Evolutionary conservation across 129 eudicot genomes (phyloP).

Genomic region (Saposhnikovia divaricata): DNA sequence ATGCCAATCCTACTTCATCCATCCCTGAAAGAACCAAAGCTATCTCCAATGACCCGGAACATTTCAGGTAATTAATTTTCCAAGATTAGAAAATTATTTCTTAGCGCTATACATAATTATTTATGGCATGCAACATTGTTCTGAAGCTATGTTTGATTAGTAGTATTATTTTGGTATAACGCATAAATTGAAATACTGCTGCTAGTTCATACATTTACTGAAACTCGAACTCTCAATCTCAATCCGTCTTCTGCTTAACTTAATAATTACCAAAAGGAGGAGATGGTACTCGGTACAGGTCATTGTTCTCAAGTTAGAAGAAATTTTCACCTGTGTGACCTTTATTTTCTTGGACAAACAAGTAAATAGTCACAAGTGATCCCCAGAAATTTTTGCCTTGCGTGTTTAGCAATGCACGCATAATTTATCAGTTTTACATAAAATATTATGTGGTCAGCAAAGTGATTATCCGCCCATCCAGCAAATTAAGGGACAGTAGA

Average conservation of each 20-base stretch:
- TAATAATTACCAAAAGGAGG: not conserved
- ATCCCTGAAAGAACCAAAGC: slow-evolving; percentile 18
- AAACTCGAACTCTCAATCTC: not conserved
- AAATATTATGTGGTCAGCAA: not conserved
- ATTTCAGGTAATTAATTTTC: slow-evolving; percentile 82
- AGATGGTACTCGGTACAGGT: not conserved
- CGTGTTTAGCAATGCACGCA: not conserved
- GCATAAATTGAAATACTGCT: not conserved
- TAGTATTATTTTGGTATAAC: not conserved
- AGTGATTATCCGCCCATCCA: not conserved
- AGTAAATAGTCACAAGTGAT: not conserved
- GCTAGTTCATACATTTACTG: not conserved
- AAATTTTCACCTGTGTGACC: not conserved
- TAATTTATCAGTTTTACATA: not conserved
- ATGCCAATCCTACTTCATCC: slow-evolving; percentile 35
- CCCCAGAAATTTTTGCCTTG: not conserved
- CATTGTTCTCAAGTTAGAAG: not conserved
- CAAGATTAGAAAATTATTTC: not conserved
- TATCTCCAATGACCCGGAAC: slow-evolving; percentile 37
- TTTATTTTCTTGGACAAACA: not conserved
- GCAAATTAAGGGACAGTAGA: not conserved
- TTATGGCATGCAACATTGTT: not conserved
- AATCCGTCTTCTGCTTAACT: no score
- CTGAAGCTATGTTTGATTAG: not conserved
- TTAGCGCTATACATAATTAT: not conserved